Evolutionary conservation across 176 grass and related monocot genomes (phyloP).

Genomic region (Phragmites australis): DNA sequence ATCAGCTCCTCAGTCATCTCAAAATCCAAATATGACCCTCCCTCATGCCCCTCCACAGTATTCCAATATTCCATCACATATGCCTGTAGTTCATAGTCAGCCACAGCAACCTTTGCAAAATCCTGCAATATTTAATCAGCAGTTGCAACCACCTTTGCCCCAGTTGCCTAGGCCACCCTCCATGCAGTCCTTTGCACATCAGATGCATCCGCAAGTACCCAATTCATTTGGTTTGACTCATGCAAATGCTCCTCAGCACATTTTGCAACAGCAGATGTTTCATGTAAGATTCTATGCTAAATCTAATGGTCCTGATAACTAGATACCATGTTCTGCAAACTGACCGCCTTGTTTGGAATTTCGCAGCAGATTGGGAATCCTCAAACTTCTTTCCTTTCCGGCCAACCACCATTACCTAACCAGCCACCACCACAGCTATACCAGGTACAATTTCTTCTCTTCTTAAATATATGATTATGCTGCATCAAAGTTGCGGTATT

Average conservation of each 20-base stretch:
- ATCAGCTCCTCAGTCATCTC: constrained; percentile 57
- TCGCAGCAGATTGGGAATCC: constrained; percentile 61
- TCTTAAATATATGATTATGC: not conserved
- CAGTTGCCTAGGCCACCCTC: constrained; percentile 69
- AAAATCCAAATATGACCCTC: constrained; percentile 53
- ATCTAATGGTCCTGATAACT: constrained; percentile 23
- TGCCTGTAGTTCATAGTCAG: constrained; percentile 49
- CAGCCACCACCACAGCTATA: constrained; percentile 84
- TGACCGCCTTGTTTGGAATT: constrained; percentile 47
- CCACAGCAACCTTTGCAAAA: constrained; percentile 66
- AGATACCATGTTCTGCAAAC: constrained; percentile 6
- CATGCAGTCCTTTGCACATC: constrained; percentile 62
- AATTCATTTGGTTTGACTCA: constrained; percentile 50
- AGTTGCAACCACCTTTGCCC: constrained; percentile 71
- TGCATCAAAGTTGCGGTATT: constrained; percentile 6
- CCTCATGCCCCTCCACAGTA: constrained; percentile 58
- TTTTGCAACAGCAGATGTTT: constrained; percentile 68
- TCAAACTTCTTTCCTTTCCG: constrained; percentile 69
- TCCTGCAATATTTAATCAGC: constrained; percentile 79
- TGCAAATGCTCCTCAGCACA: constrained; percentile 63
- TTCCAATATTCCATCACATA: constrained; percentile 59
- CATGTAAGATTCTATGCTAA: constrained; percentile 60
- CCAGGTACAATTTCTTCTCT: constrained; percentile 55
- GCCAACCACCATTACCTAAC: constrained; percentile 62
- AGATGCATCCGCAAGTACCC: constrained; percentile 59